phyloP scores from a whole-genome alignment of 495 filamentous ascomycete species.

The Aspergillus incahuasiensis region DNA sequence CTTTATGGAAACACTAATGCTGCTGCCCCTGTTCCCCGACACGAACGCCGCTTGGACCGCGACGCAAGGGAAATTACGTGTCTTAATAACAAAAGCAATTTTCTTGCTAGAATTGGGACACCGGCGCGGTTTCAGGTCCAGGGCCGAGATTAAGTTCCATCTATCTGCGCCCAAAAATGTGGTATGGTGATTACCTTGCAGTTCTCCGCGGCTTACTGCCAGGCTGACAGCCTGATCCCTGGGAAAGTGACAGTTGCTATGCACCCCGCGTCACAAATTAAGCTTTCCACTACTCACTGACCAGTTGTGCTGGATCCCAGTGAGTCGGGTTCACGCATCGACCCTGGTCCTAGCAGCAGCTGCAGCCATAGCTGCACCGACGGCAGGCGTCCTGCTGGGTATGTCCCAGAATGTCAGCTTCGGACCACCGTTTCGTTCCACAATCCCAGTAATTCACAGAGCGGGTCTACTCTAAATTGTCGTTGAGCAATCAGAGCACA shows the following conservation, averaged over 20 bases:
- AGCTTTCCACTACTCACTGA: constrained; percentile 5
- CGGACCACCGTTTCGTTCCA: not conserved
- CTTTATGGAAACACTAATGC: not conserved
- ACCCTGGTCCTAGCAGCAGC: not conserved
- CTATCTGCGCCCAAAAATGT: not conserved
- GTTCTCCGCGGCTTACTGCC: not conserved
- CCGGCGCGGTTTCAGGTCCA: not conserved
- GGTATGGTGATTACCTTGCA: not conserved
- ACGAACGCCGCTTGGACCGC: not conserved
- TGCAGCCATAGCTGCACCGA: not conserved
- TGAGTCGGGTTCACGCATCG: constrained; percentile 6
- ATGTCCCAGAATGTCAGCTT: not conserved
- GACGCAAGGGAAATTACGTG: not conserved
- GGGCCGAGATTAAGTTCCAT: not conserved
- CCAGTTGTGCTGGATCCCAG: constrained; percentile 14
- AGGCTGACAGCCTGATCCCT: not conserved
- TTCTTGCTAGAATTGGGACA: not conserved
- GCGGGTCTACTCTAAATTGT: not conserved
- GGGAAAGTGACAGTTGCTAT: not conserved
- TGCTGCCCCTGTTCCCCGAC: not conserved
- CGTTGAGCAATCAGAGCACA: not conserved
- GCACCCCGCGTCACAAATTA: constrained; percentile 4
- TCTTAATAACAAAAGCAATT: not conserved
- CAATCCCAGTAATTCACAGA: not conserved
- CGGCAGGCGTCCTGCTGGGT: not conserved